Base-by-base conservation (phyloP, 306 rosid species). In the Castanopsis chinensis region DNA sequence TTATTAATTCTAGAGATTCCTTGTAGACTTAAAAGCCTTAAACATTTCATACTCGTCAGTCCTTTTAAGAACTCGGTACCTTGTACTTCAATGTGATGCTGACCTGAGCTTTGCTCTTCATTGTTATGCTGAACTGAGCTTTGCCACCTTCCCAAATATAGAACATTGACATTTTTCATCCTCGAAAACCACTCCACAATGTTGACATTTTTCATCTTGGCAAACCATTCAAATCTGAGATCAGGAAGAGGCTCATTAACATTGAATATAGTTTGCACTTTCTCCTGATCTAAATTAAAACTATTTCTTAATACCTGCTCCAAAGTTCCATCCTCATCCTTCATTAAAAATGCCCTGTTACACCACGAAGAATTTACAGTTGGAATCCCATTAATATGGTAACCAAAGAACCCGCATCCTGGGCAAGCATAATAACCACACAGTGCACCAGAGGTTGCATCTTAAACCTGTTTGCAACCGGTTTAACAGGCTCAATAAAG, bases 171-270 rank as follows among this genome's bases (percentile, higher is more conserved):
- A 0, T 21, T 74, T 2, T 67, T 68, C 54, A 78, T 14, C 59
- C 18, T 74, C n/a, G 73, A 57, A 23, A 76, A n/a, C 85, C 85
- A 73, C 3, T 81, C 85, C 56, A 72, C 51, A 10, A 43, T 2
- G 51, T 43, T 43, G 51, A 2, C 51, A 8, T 43, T 43, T 41
- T 11, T 43, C 12, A 43, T 43, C 51, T 43, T 8, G 2, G 13
- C 12, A 43, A 0, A 43, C 3, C 51, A 73, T 41, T 71, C 30
- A n/a, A 53, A 67, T 43, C 51, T 43, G 71, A 71, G 18, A 69
- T 77, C 82, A 4, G 85, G 87, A 74, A 67, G 69, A 23, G 82
- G 67, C 61, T 80, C 71, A 53, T 68, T 77, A 1, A 84, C 85
- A 35, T 77, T 84, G 74, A 80, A 77, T 21, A 84, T 72, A 14